Evolutionary conservation across 2,329 filamentous ascomycete genomes (phyloP).

Genomic region (Leptographium flavum): DNA sequence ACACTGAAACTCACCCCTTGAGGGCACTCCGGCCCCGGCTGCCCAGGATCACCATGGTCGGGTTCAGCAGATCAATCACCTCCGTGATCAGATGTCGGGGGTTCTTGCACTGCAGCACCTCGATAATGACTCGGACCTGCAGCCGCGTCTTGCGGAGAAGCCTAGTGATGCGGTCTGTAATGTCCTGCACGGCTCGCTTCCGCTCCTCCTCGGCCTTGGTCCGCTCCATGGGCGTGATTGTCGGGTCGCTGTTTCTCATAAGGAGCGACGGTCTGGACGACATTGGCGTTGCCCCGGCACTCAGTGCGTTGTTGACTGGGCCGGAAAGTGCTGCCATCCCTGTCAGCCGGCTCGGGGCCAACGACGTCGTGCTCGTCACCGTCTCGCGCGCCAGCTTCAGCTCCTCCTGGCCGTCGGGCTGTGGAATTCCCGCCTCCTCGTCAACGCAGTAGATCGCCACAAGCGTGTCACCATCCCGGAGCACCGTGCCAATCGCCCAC

Average conservation of each 20-base stretch:
- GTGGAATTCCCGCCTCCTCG: slow-evolving; percentile 60
- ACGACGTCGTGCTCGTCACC: slow-evolving; percentile 33
- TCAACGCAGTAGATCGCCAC: slow-evolving; percentile 89
- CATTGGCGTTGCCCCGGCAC: slow-evolving; percentile 17
- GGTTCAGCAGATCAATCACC: slow-evolving; percentile 85
- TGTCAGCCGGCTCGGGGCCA: slow-evolving; percentile 16
- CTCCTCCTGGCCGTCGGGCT: slow-evolving; percentile 35
- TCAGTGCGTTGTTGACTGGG: slow-evolving; percentile 6
- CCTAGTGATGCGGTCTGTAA: slow-evolving; percentile 73
- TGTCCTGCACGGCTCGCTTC: slow-evolving; percentile 63
- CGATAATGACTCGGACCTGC: slow-evolving; percentile 84
- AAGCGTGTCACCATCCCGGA: slow-evolving; percentile 86
- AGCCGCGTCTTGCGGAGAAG: slow-evolving; percentile 80
- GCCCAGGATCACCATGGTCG: slow-evolving; percentile 84
- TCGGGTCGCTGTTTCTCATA: slow-evolving; percentile 22
- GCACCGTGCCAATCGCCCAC: slow-evolving; percentile 91
- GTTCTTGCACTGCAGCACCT: slow-evolving; percentile 97
- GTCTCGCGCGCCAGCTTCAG: slow-evolving; percentile 57
- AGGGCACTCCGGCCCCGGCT: slow-evolving; percentile 82
- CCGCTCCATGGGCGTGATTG: slow-evolving; percentile 22
- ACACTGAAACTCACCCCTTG: slow-evolving; percentile 56
- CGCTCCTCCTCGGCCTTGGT: slow-evolving; percentile 63
- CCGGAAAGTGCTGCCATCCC: slow-evolving; percentile 7
- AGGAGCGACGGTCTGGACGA: slow-evolving; percentile 19
- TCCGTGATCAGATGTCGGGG: slow-evolving; percentile 93